phyloP scores from a whole-genome alignment of 306 rosid species.

The Casuarina equisetifolia region DNA sequence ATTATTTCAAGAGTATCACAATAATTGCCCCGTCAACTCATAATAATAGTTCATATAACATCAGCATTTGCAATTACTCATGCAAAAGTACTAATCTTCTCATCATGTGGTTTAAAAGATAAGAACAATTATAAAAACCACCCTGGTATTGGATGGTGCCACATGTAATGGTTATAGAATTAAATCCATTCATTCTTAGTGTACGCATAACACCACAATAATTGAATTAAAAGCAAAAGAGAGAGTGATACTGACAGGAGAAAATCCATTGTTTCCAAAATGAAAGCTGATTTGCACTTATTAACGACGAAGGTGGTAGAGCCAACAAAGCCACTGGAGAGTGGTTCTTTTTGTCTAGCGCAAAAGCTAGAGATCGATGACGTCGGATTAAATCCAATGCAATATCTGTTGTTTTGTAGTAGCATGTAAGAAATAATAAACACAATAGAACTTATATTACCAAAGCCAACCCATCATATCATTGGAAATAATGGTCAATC shows the following conservation, averaged over 20 bases:
- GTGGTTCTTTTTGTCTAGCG: not conserved
- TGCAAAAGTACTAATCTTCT: no score
- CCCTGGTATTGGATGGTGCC: no score
- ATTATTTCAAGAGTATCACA: no score
- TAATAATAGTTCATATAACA: no score
- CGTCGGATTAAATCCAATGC: not conserved
- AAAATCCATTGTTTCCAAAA: not conserved
- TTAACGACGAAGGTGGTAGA: not conserved
- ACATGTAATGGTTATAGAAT: no score
- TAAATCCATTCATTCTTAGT: no score
- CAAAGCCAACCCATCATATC: no score
- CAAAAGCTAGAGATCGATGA: not conserved
- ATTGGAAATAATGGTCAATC: not conserved
- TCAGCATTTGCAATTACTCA: no score
- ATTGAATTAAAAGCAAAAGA: not conserved
- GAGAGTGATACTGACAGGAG: not conserved
- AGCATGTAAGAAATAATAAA: not conserved
- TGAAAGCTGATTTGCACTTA: not conserved
- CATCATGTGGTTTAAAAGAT: no score
- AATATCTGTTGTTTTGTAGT: not conserved
- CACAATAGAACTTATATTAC: not conserved
- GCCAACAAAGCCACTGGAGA: not conserved
- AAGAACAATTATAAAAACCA: no score
- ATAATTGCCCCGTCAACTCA: no score
- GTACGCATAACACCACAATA: no score